Percentiles rank a stretch among this genome's conserved stretches.
phyloP scores from a whole-genome alignment of 106 monocot genomes.

The Gastrodia elata region DNA sequence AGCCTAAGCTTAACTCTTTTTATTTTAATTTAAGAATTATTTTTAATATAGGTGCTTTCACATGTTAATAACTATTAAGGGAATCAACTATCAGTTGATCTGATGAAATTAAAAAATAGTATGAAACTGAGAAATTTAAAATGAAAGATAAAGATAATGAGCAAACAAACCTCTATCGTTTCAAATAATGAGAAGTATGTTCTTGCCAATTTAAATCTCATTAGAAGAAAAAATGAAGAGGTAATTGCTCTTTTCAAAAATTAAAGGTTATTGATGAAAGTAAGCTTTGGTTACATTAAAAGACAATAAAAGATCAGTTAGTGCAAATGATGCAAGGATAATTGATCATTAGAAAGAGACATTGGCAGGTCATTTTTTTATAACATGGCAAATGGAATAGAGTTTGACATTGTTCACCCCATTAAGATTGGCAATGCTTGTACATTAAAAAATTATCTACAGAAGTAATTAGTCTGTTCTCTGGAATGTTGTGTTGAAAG shows the following conservation, averaged over 20 bases:
- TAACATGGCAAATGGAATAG: background rate
- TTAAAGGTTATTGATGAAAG: too few species aligned
- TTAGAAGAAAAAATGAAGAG: too few species aligned
- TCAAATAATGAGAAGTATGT: background rate
- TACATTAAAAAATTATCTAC: background rate
- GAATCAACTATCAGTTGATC: background rate
- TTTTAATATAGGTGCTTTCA: background rate
- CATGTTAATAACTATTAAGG: background rate
- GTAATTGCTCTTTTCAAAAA: too few species aligned
- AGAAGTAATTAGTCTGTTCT: background rate
- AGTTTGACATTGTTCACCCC: background rate
- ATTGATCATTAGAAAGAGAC: background rate
- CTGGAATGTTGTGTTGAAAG: too few species aligned
- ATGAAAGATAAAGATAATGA: background rate
- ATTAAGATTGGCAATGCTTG: background rate
- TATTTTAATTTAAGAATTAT: background rate
- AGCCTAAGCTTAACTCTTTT: background rate
- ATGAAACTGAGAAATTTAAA: background rate
- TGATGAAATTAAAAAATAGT: background rate
- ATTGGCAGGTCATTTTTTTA: background rate
- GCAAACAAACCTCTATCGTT: background rate
- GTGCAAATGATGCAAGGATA: background rate
- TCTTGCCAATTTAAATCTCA: background rate
- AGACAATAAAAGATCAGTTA: too few species aligned
- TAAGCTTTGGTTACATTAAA: too few species aligned